Evolutionary conservation across 176 grass and related monocot genomes (phyloP).

Genomic region (Luzula sylvatica): DNA sequence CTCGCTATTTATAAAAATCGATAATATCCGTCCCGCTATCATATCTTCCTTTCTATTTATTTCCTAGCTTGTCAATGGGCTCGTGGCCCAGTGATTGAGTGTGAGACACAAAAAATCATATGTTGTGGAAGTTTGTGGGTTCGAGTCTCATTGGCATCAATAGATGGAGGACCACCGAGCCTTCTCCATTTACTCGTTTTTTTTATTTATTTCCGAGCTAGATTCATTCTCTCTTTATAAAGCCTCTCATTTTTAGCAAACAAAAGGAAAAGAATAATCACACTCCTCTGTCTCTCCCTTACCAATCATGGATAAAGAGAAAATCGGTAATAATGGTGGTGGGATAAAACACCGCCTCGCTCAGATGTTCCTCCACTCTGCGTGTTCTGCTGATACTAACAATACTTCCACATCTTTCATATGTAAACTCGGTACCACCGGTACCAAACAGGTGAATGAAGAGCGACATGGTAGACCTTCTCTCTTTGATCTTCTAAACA

Average conservation of each 20-base stretch:
- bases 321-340: slow-evolving; percentile 18
- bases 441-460: background rate
- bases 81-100: too few species aligned
- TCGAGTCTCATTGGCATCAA: too few species aligned
- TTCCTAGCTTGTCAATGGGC: too few species aligned
- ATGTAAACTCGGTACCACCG: background rate
- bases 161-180: too few species aligned
- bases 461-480: slow-evolving; percentile 30
- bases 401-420: slow-evolving; percentile 25
- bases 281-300: slow-evolving; percentile 9
- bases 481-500: slow-evolving; percentile 29
- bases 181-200: too few species aligned
- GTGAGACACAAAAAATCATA: too few species aligned
- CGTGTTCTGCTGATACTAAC: slow-evolving; percentile 36
- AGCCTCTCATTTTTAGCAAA: slow-evolving; percentile 4
- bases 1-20: too few species aligned
- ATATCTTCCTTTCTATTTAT: too few species aligned
- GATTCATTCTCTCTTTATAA: slow-evolving; percentile 7
- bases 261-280: slow-evolving; percentile 5
- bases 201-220: background rate
- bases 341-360: slow-evolving; percentile 51
- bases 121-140: too few species aligned
- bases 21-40: too few species aligned
- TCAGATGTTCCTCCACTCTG: slow-evolving; percentile 51
- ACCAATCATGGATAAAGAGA: slow-evolving; percentile 25